Evolutionary conservation across 371 early-diverging fungal genomes (phyloP).

Genomic region (Rhizopus stolonifer): DNA sequence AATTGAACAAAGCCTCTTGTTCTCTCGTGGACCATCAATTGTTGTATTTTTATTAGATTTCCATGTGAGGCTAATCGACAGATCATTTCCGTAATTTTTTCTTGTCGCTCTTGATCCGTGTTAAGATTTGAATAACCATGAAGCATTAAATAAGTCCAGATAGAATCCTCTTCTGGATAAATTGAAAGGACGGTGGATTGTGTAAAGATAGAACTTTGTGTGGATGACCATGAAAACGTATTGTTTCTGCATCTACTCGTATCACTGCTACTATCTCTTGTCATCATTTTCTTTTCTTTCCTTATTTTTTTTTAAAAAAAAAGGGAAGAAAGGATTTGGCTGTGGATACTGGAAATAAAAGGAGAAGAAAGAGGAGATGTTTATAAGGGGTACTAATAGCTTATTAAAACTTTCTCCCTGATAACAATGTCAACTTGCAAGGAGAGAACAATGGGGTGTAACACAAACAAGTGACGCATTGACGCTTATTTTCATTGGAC

Average conservation of each 20-base stretch:
- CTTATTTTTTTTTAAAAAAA: not conserved
- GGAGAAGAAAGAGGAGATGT: no score
- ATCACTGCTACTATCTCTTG: not conserved
- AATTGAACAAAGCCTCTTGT: constrained; percentile 13
- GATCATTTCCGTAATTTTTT: constrained; percentile 7
- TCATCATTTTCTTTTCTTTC: not conserved
- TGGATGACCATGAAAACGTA: constrained; percentile 12
- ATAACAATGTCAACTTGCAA: no score
- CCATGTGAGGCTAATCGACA: constrained; percentile 24
- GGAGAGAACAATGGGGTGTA: no score
- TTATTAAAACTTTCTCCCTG: no score
- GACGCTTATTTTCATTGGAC: no score
- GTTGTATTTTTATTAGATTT: constrained; percentile 10
- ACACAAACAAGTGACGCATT: no score
- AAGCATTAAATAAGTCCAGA: not conserved
- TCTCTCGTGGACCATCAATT: constrained; percentile 6
- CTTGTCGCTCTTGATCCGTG: constrained; percentile 1
- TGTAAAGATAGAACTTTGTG: not conserved
- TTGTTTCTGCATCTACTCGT: not conserved
- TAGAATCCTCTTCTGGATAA: constrained; percentile 1
- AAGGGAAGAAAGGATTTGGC: not conserved
- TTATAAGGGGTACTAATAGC: no score
- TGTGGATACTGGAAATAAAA: no score
- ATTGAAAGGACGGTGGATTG: not conserved
- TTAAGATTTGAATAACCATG: not conserved